Base-by-base conservation (phyloP, 2,329 filamentous ascomycete species). In the Monilinia fructicola region DNA sequence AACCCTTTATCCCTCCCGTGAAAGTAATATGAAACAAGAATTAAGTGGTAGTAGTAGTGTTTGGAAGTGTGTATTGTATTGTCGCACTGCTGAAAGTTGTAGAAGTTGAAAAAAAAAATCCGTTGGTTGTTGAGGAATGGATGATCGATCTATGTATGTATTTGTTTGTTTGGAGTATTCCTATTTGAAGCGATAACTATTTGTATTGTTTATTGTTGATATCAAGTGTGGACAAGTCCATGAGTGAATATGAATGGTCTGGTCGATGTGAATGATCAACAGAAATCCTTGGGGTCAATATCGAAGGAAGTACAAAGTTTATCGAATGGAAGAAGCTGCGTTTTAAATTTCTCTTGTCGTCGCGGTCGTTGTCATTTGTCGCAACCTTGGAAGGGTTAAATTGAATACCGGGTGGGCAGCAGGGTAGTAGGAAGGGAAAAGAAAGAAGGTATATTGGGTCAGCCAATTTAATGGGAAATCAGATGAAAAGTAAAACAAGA, bases 1-100 rank as follows among this genome's bases (percentile, higher is more conserved):
- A 53, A n/a, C 31, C 62, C 62, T 58, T 58, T 58, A 26, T 38
- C 28, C 62, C 23, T 48, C 52, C 62, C 28, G 16, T 35, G 38
- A 38, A 48, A 65, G 16, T 44, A 35, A 58, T 48, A 65, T 58
- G 46, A 65, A 58, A 59, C 42, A 65, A 59, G 52, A 31, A 65
- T 65, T 52, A 59, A 59, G 31, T 28, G n/a, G 40, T 56, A 21
- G 40, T 31, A 23, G 26, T 64, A 21, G 26, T 18, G 28, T 40
- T 54, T 40, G 50, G 42, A 52, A 21, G 44, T 40, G 55, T 52
- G 31, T 35, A 35, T 35, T 35, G 31, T 35, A 35, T 35, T 35
- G 31, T 35, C 31, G 31, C 31, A 26, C 18, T 23, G 44, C 42
- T 44, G n/a, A 28, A 42, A 21, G 38, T 26, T 31, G 28, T 52